Base-by-base conservation (phyloP, 2,329 filamentous ascomycete genomes). In the Xylaria sp. region DNA sequence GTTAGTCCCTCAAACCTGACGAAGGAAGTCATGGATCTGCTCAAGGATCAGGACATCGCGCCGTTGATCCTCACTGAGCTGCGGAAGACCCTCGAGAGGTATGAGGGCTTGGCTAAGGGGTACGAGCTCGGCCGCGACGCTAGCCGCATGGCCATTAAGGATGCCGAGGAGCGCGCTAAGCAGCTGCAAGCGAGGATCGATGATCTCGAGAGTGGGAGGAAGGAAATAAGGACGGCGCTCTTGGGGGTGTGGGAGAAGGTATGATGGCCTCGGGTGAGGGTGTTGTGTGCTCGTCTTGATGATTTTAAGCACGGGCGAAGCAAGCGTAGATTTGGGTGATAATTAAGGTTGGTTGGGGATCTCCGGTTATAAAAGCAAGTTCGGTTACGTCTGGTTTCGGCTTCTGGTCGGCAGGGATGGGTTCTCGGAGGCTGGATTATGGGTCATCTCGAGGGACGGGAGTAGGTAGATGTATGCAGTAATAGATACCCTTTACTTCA, bases 101-200 rank as follows among this genome's bases (percentile, higher is more conserved):
- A 92, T 71, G 85, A 87, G 17, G 79, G 89, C 60, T 85, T 84
- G 60, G 83, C 85, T 0, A 87, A 86, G 73, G 92, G 92, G 0
- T 83, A 92, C 21, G 82, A 84, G 47, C 85, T 85, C 69, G 90
- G 91, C 0, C 83, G 92, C 2, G 91, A 95, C 68, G 86, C 90
- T 6, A 85, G 87, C 3, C 81, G 92, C n/a, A 78, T 86, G 8
- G 86, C 85, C 3, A 75, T 93, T 39, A 89, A 88, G 75, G 83
- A 84, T 4, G 90, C 89, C 71, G 90, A 95, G 34, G 75, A 75
- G n/a, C 77, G 75, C 59, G 79, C 81, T 50, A 78, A 78, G 3
- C 69, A 72, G 61, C 67, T 85, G 61, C 79, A 83, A 74, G 75
- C 75, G 47, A 74, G 76, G 34, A 72, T 84, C 4, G 74, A 73